These are phyloP conservation scores for Coprinopsis strossmayeri DNA, from an alignment of 768 basidiomycete genomes.

Conservation along the genomic window DNA sequence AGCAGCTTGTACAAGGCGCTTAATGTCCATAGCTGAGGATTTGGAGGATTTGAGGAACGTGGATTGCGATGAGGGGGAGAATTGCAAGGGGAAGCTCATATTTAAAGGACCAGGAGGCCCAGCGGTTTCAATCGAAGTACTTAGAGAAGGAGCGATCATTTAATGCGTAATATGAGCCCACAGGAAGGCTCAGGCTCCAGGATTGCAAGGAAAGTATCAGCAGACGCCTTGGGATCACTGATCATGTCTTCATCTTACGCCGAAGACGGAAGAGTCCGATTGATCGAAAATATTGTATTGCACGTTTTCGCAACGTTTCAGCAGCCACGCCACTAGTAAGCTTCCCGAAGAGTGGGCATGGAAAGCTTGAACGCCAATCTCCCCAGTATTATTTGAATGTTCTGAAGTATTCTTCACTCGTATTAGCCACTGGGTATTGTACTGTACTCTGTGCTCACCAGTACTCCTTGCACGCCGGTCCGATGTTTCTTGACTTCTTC, in stretches of 20 bases:
- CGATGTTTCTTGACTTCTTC: not conserved
- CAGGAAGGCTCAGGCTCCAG: constrained; percentile 31
- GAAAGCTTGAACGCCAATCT: constrained; percentile 26
- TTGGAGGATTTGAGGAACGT: constrained; percentile 32
- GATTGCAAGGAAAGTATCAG: constrained; percentile 39
- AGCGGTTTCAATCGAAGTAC: constrained; percentile 29
- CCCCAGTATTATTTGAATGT: too few species aligned
- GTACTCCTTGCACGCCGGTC: too few species aligned
- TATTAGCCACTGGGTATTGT: too few species aligned
- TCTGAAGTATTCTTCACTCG: too few species aligned
- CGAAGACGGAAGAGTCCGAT: constrained; percentile 44
- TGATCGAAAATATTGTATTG: constrained; percentile 25
- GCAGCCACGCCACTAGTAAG: constrained; percentile 24
- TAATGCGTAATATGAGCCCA: constrained; percentile 47
- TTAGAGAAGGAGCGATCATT: constrained; percentile 32
- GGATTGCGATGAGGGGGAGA: constrained; percentile 22
- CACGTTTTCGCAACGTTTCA: constrained; percentile 39
- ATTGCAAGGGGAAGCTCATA: constrained; percentile 44
- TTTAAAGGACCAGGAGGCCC: constrained; percentile 34
- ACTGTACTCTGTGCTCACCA: too few species aligned
- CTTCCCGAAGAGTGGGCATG: constrained; percentile 15
- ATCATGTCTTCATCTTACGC: constrained; percentile 32
- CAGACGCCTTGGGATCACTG: constrained; percentile 38
- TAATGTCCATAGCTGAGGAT: constrained; percentile 49
- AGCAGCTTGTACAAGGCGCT: constrained; percentile 73